A percentile compares a stretch with the other conserved stretches of the same genome.
phyloP scores from a whole-genome alignment of 176 grass and related monocot species.

The Avena eriantha region DNA sequence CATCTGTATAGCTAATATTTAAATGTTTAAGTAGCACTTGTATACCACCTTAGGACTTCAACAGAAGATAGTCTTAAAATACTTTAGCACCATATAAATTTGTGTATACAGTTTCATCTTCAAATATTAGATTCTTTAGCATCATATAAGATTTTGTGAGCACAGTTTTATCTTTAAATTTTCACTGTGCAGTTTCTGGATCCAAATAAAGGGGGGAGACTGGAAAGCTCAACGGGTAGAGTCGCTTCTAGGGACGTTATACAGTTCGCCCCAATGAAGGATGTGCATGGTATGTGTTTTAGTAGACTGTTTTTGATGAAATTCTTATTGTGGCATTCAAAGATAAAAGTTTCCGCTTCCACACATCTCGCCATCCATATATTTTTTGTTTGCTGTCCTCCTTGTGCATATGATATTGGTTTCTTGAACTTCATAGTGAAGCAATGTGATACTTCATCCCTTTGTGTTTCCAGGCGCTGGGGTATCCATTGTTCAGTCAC shows the following conservation, averaged over 20 bases:
- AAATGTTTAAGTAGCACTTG: conserved; percentile 23
- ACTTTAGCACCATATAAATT: conserved; percentile 31
- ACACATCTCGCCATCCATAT: background rate
- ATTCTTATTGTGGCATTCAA: conserved; percentile 3
- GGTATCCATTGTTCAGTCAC: conserved; percentile 75
- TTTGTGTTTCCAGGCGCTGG: conserved; percentile 60
- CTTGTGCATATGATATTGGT: conserved; percentile 12
- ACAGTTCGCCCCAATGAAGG: conserved; percentile 89
- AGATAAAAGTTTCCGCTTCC: conserved; percentile 14
- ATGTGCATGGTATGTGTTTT: conserved; percentile 70
- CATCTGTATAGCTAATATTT: conserved; percentile 14
- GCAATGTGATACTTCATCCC: conserved; percentile 19
- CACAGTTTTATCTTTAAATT: conserved; percentile 36
- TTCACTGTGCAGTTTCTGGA: conserved; percentile 74
- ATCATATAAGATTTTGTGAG: conserved; percentile 18
- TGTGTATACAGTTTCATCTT: conserved; percentile 28
- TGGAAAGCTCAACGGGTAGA: conserved; percentile 82
- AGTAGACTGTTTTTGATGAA: background rate
- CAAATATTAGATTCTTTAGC: conserved; percentile 39
- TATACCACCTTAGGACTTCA: background rate
- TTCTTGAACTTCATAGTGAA: conserved; percentile 20
- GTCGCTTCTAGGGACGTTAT: conserved; percentile 92
- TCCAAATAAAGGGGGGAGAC: conserved; percentile 91
- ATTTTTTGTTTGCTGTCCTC: conserved; percentile 15
- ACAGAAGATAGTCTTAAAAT: background rate